Evolutionary conservation across 768 basidiomycete species (phyloP).

Genomic region (Sistotremastrum niveocremeum): DNA sequence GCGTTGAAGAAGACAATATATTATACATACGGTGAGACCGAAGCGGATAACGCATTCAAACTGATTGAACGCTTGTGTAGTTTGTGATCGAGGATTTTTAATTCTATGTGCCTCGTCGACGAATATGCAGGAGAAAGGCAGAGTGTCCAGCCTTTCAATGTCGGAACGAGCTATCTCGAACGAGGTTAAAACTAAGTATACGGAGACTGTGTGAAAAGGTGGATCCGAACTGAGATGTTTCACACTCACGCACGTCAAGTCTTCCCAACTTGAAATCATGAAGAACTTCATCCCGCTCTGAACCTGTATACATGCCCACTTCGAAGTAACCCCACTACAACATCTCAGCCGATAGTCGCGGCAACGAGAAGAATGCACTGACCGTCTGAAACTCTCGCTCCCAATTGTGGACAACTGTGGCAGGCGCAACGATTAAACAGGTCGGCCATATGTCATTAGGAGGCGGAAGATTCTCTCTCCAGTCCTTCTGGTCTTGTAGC

Average conservation of each 20-base stretch:
- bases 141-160: conserved; percentile 52
- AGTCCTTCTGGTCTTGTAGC: conserved; percentile 45
- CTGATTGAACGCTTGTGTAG: conserved; percentile 54
- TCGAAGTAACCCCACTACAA: conserved; percentile 90
- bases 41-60: conserved; percentile 60
- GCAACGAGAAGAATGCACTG: conserved; percentile 9
- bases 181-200: conserved; percentile 56
- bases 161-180: conserved; percentile 63
- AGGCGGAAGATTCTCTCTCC: conserved; percentile 43
- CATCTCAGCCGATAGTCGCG: not conserved
- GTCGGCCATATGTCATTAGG: conserved; percentile 75
- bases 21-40: conserved; percentile 71
- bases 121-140: conserved; percentile 60
- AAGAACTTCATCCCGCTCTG: conserved; percentile 41
- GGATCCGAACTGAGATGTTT: not conserved
- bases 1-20: not conserved
- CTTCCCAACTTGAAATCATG: conserved; percentile 70
- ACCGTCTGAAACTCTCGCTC: conserved; percentile 77
- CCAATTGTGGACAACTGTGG: conserved; percentile 80
- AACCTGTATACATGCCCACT: conserved; percentile 55
- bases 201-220: not conserved
- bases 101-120: conserved; percentile 87
- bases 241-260: conserved; percentile 62
- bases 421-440: conserved; percentile 77
- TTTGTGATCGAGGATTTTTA: conserved; percentile 63